Evolutionary conservation across 306 rosid species (phyloP), one percentile per base, ranked within the genome.

Genomic region (Medicago ruthenica): DNA sequence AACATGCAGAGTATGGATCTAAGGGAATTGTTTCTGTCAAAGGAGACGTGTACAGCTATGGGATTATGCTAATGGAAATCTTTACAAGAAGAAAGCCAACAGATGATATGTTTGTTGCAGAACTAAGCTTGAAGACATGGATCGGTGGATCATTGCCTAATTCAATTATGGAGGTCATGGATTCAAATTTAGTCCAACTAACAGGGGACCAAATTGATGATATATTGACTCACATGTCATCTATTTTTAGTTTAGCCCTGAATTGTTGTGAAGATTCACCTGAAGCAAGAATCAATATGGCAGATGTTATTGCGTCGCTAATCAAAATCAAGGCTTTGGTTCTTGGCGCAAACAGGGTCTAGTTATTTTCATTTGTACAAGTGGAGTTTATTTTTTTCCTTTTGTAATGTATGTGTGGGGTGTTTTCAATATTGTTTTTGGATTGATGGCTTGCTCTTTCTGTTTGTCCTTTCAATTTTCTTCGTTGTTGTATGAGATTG

Each of bases 341-440:
- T 50, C 20, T 50, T 50, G 20, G 20, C 4, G 57, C 10, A 50
- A n/a, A 16, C 10, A 1, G 1, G 9, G 20, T n/a, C 57, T n/a
- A 50, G 31, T 70, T 51, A 24, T 58, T 60, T 53, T 17, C 97
- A 93, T 91, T 53, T 79, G 62, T 8, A 86, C n/a, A n/a, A n/a
- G n/a, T n/a, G n/a, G n/a, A n/a, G n/a, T n/a, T n/a, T n/a, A n/a
- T n/a, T n/a, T n/a, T n/a, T n/a, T n/a, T n/a, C n/a, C n/a, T n/a
- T n/a, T n/a, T n/a, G n/a, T n/a, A n/a, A n/a, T n/a, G n/a, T n/a
- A n/a, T n/a, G n/a, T n/a, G n/a, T n/a, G n/a, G n/a, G n/a, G n/a
- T n/a, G 31, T 27, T 27, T 27, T 27, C 1, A 27, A 27, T 27
- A 27, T 27, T 27, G 31, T 27, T 27, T 27, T 27, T 27, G 1